These are phyloP conservation scores for Claviceps monticola DNA, from an alignment of 2,329 filamentous ascomycete genomes.

Conservation along the genomic window DNA sequence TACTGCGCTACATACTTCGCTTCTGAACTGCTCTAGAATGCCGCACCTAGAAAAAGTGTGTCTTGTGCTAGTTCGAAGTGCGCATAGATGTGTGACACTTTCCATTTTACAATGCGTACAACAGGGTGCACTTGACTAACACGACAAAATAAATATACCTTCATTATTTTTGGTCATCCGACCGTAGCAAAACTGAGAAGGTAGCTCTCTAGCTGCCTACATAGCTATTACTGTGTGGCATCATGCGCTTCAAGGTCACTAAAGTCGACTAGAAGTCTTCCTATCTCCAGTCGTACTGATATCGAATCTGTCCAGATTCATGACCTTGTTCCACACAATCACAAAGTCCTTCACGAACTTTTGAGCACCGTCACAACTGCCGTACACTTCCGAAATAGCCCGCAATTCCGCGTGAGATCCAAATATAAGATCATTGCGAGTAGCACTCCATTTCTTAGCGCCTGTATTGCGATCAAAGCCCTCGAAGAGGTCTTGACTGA, in stretches of 20 bases:
- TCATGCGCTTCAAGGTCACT: not conserved
- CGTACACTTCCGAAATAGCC: conserved; percentile 58
- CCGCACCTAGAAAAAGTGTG: too few relatives aligned
- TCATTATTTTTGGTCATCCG: too few relatives aligned
- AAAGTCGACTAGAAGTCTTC: conserved; percentile 10
- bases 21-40: too few relatives aligned
- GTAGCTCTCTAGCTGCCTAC: too few relatives aligned
- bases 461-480: conserved; percentile 53
- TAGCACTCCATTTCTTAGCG: conserved; percentile 53
- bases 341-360: conserved; percentile 63
- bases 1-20: too few relatives aligned
- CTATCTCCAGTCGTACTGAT: conserved; percentile 14
- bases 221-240: too few relatives aligned
- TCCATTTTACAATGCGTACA: too few relatives aligned
- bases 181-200: too few relatives aligned
- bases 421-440: conserved; percentile 56
- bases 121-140: too few relatives aligned
- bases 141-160: too few relatives aligned
- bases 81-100: too few relatives aligned
- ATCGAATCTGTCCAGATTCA: conserved; percentile 60
- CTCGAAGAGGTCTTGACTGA: conserved; percentile 43
- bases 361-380: conserved; percentile 38
- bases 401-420: conserved; percentile 63
- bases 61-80: too few relatives aligned
- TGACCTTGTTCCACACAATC: conserved; percentile 58